Evolutionary conservation across 176 grass and related monocot genomes (phyloP).

Genomic region (Cenchrus purpureus): DNA sequence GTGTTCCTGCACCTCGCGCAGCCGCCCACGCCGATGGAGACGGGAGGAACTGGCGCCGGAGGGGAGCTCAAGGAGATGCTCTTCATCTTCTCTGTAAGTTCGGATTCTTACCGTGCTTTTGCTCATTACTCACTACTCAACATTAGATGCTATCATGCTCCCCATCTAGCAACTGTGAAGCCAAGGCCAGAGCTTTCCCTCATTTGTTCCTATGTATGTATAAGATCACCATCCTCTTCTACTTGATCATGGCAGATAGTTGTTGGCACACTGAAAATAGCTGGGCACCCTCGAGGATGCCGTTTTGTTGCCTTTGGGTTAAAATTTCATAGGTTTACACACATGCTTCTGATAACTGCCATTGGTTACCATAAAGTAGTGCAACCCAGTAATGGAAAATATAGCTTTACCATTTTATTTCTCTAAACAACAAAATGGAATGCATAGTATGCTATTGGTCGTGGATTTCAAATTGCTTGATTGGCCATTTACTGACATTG

Average conservation of each 20-base stretch:
- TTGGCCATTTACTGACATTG: neutral
- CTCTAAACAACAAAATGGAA: neutral
- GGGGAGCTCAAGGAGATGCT: conserved; percentile 68
- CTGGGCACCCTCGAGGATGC: neutral
- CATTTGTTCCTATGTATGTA: neutral
- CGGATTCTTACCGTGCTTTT: conserved; percentile 4
- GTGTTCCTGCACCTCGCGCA: conserved; percentile 72
- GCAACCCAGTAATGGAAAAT: neutral
- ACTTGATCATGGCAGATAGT: neutral
- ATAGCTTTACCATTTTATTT: conserved; percentile 9
- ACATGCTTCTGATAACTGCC: neutral
- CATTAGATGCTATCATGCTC: neutral
- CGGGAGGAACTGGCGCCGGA: conserved; percentile 9
- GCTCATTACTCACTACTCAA: neutral
- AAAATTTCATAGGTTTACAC: neutral
- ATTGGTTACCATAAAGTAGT: neutral
- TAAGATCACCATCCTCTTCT: neutral
- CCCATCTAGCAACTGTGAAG: neutral
- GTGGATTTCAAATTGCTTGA: no score
- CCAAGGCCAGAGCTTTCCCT: neutral
- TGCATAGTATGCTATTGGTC: neutral
- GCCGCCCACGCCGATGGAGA: conserved; percentile 38
- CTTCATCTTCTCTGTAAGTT: conserved; percentile 90
- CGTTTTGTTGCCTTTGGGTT: neutral
- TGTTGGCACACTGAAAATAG: neutral